These are phyloP conservation scores for Phialophora macrospora DNA, from an alignment of 2,329 filamentous ascomycete species.

Conservation along the genomic window DNA sequence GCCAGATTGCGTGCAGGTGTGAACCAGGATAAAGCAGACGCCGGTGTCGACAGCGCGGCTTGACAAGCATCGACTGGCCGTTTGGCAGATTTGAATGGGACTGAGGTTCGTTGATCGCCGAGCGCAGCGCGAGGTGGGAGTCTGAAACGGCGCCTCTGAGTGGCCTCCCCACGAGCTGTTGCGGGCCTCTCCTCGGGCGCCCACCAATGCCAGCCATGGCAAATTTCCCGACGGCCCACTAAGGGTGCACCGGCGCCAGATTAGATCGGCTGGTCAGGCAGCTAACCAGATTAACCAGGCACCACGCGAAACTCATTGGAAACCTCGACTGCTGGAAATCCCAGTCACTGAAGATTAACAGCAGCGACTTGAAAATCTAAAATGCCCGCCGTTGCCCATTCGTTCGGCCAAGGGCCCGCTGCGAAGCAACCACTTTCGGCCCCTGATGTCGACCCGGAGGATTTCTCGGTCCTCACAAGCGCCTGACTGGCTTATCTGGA, in stretches of 20 bases:
- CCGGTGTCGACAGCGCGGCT: slow-evolving; percentile 19
- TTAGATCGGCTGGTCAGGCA: slow-evolving; percentile 16
- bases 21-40: slow-evolving; percentile 20
- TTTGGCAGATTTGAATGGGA: slow-evolving; percentile 26
- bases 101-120: slow-evolving; percentile 24
- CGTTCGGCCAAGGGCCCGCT: slow-evolving; percentile 17
- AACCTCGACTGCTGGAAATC: slow-evolving; percentile 25
- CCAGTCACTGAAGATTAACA: slow-evolving; percentile 18
- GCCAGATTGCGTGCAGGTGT: slow-evolving; percentile 28
- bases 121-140: slow-evolving; percentile 13
- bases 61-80: slow-evolving; percentile 21
- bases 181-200: not conserved
- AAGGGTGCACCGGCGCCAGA: slow-evolving; percentile 25
- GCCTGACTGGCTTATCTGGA: slow-evolving; percentile 16
- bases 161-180: slow-evolving; percentile 4
- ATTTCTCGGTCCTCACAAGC: slow-evolving; percentile 1
- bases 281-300: slow-evolving; percentile 18
- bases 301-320: slow-evolving; percentile 33
- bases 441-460: slow-evolving; percentile 24
- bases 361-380: slow-evolving; percentile 8
- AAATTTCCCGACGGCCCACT: slow-evolving; percentile 35
- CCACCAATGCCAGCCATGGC: slow-evolving; percentile 31
- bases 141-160: slow-evolving; percentile 20
- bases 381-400: slow-evolving; percentile 23
- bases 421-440: slow-evolving; percentile 15